Conservation (phyloP, 768 basidiomycete genomes). For the Rhodosporidiobolus sp. region DNA sequence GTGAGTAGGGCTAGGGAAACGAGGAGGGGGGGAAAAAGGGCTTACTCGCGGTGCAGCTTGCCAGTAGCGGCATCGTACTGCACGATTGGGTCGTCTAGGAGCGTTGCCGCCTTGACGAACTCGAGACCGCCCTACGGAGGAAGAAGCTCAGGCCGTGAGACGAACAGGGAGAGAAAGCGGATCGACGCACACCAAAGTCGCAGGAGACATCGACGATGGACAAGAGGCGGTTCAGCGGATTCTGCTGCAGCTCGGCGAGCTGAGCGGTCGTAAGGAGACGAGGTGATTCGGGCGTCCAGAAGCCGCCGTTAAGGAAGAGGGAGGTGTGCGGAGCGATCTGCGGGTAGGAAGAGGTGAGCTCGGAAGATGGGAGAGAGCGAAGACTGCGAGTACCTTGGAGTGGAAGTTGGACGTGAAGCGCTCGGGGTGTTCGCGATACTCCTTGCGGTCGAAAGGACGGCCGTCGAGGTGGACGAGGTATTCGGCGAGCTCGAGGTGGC, state of each 20-base stretch:
- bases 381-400: slow-evolving; percentile 56
- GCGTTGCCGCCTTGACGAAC: slow-evolving; percentile 72
- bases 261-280: slow-evolving; percentile 70
- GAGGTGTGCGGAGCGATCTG: slow-evolving; percentile 83
- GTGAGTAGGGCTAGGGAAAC: slow-evolving; percentile 47
- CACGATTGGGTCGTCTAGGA: slow-evolving; percentile 69
- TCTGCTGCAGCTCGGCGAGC: slow-evolving; percentile 53
- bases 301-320: slow-evolving; percentile 78
- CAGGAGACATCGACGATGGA: slow-evolving; percentile 86
- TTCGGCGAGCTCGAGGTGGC: slow-evolving; percentile 49
- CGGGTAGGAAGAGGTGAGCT: background rate
- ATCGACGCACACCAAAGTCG: slow-evolving; percentile 64
- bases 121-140: slow-evolving; percentile 69
- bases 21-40: background rate
- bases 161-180: too few relatives aligned
- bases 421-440: slow-evolving; percentile 72
- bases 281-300: slow-evolving; percentile 76
- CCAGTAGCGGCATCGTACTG: slow-evolving; percentile 32
- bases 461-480: slow-evolving; percentile 67
- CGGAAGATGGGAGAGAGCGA: background rate
- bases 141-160: background rate
- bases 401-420: slow-evolving; percentile 67
- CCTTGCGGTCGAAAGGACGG: slow-evolving; percentile 58
- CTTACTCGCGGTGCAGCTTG: slow-evolving; percentile 28
- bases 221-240: slow-evolving; percentile 57